These are phyloP conservation scores for Rosellinia necatrix DNA, from an alignment of 2,329 filamentous ascomycete species.

Conservation along the genomic window DNA sequence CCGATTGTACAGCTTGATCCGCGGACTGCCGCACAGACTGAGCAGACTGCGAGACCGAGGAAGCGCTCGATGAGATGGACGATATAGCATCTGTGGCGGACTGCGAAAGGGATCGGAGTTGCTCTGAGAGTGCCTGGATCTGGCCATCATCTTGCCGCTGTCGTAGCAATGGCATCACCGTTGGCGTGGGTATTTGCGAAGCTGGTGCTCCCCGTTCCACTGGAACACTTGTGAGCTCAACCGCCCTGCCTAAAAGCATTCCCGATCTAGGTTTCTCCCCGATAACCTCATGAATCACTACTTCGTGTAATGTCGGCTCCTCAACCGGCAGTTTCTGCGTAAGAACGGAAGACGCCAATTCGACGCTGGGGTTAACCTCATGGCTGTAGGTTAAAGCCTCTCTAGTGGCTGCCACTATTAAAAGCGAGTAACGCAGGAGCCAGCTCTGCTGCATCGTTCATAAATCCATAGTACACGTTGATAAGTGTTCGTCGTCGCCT, in stretches of 20 bases:
- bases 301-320: background rate
- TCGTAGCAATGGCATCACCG: slow-evolving; percentile 28
- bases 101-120: slow-evolving; percentile 37
- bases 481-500: slow-evolving; percentile 27
- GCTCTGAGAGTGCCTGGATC: slow-evolving; percentile 38
- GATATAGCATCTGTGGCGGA: slow-evolving; percentile 39
- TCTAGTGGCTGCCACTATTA: slow-evolving; percentile 39
- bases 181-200: slow-evolving; percentile 33
- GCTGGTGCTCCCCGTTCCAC: slow-evolving; percentile 31
- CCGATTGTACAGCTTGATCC: slow-evolving; percentile 37
- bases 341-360: background rate
- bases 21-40: slow-evolving; percentile 39
- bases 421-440: slow-evolving; percentile 38
- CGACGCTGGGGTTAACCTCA: slow-evolving; percentile 18
- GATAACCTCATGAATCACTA: slow-evolving; percentile 17
- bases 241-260: slow-evolving; percentile 27
- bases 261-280: slow-evolving; percentile 20
- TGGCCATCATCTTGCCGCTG: slow-evolving; percentile 40
- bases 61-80: slow-evolving; percentile 39
- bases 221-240: slow-evolving; percentile 20
- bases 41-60: slow-evolving; percentile 36
- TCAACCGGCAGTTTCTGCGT: background rate
- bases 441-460: slow-evolving; percentile 41
- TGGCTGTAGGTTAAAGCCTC: slow-evolving; percentile 31
- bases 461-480: slow-evolving; percentile 35